Conservation (phyloP, 257 asterid species). For the Dorcoceras hygrometricum region DNA sequence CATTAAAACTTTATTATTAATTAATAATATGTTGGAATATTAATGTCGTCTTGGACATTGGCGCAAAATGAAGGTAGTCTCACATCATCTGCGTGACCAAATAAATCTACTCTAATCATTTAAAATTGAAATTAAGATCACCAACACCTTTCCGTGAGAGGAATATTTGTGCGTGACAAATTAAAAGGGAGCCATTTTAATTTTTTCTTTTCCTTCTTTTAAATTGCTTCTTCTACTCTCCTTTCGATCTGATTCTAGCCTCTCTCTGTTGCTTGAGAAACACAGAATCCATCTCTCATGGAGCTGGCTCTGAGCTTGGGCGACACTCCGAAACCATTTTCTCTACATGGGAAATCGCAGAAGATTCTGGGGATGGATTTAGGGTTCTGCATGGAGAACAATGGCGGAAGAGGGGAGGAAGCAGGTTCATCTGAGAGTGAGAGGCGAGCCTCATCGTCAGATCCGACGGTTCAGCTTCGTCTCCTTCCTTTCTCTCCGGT, state of each 20-base stretch:
- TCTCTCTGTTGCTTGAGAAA: not conserved
- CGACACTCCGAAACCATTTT: constrained; percentile 52
- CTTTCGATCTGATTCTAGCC: not conserved
- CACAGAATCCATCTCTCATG: constrained; percentile 28
- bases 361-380: constrained; percentile 31
- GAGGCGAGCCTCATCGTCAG: constrained; percentile 31
- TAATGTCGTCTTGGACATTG: not conserved
- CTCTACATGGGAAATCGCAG: constrained; percentile 43
- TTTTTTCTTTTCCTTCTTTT: not conserved
- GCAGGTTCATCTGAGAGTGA: not conserved
- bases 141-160: not conserved
- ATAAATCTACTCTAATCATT: not conserved
- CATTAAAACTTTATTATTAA: too few relatives aligned
- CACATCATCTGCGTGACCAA: not conserved
- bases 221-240: not conserved
- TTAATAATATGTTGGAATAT: too few relatives aligned
- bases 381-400: constrained; percentile 76
- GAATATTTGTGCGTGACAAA: not conserved
- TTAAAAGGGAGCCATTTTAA: not conserved
- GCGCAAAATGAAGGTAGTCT: not conserved
- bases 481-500: constrained; percentile 68
- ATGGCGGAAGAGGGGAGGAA: constrained; percentile 12
- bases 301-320: constrained; percentile 87
- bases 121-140: not conserved
- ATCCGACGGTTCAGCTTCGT: constrained; percentile 78